Base-by-base conservation (phyloP, 2,329 filamentous ascomycete genomes). In the Fusarium miscanthi region DNA sequence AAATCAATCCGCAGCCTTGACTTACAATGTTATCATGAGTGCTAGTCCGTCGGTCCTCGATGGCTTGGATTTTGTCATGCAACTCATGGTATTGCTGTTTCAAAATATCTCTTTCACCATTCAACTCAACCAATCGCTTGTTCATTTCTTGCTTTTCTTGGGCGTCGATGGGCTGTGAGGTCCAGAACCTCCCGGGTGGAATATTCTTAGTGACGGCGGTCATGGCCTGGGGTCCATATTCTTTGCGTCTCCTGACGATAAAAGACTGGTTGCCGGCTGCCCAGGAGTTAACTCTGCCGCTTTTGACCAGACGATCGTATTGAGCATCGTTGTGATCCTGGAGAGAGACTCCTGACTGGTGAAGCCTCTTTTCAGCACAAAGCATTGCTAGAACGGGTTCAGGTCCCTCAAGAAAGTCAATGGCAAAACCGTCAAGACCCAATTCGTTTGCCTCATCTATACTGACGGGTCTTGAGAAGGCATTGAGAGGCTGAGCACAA, bases 361-460 rank as follows among this genome's bases (percentile, higher is more conserved):
- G 90, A 11, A 98, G 81, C 59, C 84, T 87, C 64, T 87, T 89
- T 74, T 93, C 91, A 17, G 90, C 88, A 80, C 94, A 98, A 27
- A 99, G 88, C 92, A 97, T 96, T 11, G 94, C 92, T 38, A 98
- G 84, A 3, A 99, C 93, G 4, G 93, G 88, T 3, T 92, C 90
- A 0, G 97, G 97, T 0, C 95, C 96, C 38, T 91, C 87, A 10
- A 99, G 79, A 65, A 88, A 93, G 77, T 98, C 93, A 31, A 93
- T 86, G 2, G 94, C 91, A 83, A 93, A 97, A 4, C 92, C 91
- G 71, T 97, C 92, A 54, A 99, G 88, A 1, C 94, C 94, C 81
- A 90, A 64, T 43, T 76, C 66, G 58, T 78, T 77, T 62, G 94
- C 81, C 58, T 93, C 85, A 13, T 90, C 85, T 10, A 79, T 74